Evolutionary conservation across 305 asterid genomes (phyloP), one percentile per base, ranked within the genome.

Genomic region (Fraxinus velutina): DNA sequence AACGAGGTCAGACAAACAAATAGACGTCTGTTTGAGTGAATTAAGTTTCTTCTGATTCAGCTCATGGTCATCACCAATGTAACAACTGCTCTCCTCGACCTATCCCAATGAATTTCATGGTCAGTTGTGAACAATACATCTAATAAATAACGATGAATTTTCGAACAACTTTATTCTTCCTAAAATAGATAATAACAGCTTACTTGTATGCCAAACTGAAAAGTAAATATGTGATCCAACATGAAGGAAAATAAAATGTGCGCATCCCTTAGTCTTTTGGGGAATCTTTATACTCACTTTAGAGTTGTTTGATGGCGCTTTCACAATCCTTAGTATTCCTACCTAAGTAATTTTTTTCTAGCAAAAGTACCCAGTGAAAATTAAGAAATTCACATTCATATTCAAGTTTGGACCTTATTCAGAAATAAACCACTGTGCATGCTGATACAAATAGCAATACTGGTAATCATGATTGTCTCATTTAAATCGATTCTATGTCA

Each of bases 1-100:
- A 77, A 89, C 93, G 73, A 93, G 89, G 72, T 86, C 89, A 10
- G 97, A 85, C 85, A 90, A 79, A 55, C 64, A 55, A 5, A 55
- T 17, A 55, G 92, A 82, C 44, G 27, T 83, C 62, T 81, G 88
- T 82, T 88, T 86, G 66, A 21, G 85, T 21, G 92, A 83, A 47
- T 74, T 17, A 36, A 76, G 70, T 66, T 66, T 66, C 73, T 66
- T 66, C 73, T 4, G 36, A 27, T 32, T 12, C 42, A 77, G 73
- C 19, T 47, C 76, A 24, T 73, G 75, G 52, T 66, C 75, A 79
- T 82, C 81, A 80, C 34, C 85, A 80, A 42, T 50, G 76, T 34
- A 47, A 78, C 66, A 29, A 76, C 73, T 81, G 80, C 57, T 79
- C 77, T 29, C 76, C 68, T 80, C 79, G 60, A 44, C 83, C 88